These are phyloP conservation scores for Trametes cubensis DNA, from an alignment of 768 basidiomycete genomes.

Conservation along the genomic window DNA sequence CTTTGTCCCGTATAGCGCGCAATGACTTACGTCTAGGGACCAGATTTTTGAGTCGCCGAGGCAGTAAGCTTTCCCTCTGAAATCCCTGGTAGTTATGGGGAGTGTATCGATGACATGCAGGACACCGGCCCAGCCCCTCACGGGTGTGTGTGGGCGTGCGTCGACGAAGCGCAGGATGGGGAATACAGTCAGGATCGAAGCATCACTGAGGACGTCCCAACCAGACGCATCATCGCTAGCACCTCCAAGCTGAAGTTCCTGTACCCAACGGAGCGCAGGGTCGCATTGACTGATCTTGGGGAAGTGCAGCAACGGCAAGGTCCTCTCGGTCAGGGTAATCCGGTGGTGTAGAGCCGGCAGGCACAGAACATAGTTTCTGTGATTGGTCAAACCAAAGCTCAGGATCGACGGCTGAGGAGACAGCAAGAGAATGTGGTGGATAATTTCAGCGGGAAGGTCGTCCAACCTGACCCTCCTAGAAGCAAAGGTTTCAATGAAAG, in stretches of 20 bases:
- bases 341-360: background rate
- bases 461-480: background rate
- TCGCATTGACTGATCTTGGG: background rate
- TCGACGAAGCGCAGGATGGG: background rate
- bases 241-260: background rate
- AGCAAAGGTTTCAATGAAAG: no score
- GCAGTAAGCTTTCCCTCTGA: background rate
- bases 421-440: constrained; percentile 12
- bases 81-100: background rate
- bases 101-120: background rate
- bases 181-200: background rate
- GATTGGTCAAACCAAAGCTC: background rate
- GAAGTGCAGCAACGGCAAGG: background rate
- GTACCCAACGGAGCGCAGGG: background rate
- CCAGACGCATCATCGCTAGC: background rate
- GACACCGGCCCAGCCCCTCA: constrained; percentile 4
- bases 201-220: background rate
- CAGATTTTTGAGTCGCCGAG: background rate
- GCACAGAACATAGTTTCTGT: background rate
- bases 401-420: background rate
- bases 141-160: background rate
- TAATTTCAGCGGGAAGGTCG: background rate
- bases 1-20: background rate
- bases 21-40: background rate
- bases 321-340: background rate